Evolutionary conservation across 345 rosid genomes (phyloP).

Genomic region (Turnera subulata): DNA sequence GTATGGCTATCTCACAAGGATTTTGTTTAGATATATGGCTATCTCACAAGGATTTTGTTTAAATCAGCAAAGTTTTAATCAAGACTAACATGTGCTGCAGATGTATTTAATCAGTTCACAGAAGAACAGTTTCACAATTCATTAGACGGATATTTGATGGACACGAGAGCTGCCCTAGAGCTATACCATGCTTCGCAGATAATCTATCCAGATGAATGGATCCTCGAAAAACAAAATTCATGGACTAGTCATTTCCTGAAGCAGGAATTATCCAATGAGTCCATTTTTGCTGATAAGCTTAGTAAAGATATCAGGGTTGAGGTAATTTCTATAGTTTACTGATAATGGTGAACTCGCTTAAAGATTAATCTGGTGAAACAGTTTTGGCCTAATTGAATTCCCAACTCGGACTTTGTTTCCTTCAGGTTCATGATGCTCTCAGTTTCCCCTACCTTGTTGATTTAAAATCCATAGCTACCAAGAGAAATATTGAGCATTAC

Average conservation of each 20-base stretch:
- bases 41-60: background rate
- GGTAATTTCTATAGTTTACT: conserved; percentile 27
- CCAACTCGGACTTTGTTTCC: conserved; percentile 2
- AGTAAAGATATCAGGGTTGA: conserved; percentile 29
- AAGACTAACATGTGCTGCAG: conserved; percentile 38
- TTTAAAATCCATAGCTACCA: conserved; percentile 50
- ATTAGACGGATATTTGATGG: conserved; percentile 52
- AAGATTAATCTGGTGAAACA: background rate
- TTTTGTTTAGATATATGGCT: too few relatives aligned
- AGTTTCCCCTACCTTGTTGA: conserved; percentile 44
- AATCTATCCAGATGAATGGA: conserved; percentile 42
- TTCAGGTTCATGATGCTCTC: conserved; percentile 68
- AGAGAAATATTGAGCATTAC: conserved; percentile 52
- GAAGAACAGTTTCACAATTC: conserved; percentile 49
- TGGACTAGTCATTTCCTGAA: conserved; percentile 58
- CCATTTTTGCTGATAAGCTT: conserved; percentile 26
- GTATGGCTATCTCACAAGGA: background rate
- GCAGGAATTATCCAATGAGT: conserved; percentile 37
- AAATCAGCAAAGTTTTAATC: conserved; percentile 1
- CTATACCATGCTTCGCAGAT: conserved; percentile 62
- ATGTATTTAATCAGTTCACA: conserved; percentile 41
- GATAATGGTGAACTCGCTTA: too few relatives aligned
- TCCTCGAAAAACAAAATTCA: conserved; percentile 40
- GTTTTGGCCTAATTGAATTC: background rate
- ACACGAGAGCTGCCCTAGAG: conserved; percentile 52